Evolutionary conservation across 2,329 filamentous ascomycete genomes (phyloP).

Genomic region (Pezicula radicicola): DNA sequence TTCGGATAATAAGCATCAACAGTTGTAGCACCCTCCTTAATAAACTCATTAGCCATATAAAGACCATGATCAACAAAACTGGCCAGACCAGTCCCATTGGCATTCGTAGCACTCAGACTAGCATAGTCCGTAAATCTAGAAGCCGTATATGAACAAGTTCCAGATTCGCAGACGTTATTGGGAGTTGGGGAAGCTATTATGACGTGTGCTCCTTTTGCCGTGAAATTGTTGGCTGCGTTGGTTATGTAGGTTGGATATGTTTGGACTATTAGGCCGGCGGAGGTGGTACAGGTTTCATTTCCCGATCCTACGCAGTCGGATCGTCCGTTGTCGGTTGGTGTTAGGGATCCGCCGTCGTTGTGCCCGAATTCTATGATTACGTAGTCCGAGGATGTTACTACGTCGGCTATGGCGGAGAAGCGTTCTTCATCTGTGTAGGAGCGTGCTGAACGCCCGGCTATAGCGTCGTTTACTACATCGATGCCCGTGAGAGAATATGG

Average conservation of each 20-base stretch:
- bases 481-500: constrained; percentile 44
- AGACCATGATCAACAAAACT: constrained; percentile 56
- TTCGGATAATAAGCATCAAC: constrained; percentile 50
- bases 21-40: constrained; percentile 40
- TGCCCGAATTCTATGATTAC: constrained; percentile 70
- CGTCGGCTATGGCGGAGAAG: constrained; percentile 53
- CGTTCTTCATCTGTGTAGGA: constrained; percentile 65
- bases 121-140: constrained; percentile 57
- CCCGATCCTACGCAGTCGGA: constrained; percentile 42
- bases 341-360: constrained; percentile 58
- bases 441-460: constrained; percentile 63
- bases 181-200: constrained; percentile 56
- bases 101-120: constrained; percentile 37
- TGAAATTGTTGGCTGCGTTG: constrained; percentile 1
- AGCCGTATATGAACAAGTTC: constrained; percentile 41
- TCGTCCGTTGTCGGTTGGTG: constrained; percentile 54
- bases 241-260: constrained; percentile 2
- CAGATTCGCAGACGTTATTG: constrained; percentile 59
- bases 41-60: constrained; percentile 48
- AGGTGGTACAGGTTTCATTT: constrained; percentile 38
- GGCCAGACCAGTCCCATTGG: constrained; percentile 31
- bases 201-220: constrained; percentile 54
- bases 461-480: constrained; percentile 59
- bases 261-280: constrained; percentile 12
- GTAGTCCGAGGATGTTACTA: constrained; percentile 49